phyloP scores from a whole-genome alignment of 768 basidiomycete species.

The Leccinum imitatum region DNA sequence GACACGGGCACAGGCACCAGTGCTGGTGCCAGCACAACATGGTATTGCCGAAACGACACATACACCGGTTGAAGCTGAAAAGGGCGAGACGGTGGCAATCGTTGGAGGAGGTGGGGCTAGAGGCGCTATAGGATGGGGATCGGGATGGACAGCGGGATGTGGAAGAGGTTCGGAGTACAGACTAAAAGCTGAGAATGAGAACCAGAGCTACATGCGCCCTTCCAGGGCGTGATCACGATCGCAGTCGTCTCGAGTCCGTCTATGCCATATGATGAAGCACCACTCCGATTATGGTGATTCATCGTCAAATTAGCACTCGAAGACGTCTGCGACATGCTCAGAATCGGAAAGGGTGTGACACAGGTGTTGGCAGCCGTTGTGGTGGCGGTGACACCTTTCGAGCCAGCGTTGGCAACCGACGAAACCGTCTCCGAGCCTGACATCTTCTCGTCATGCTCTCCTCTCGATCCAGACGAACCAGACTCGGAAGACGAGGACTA shows the following conservation, averaged over 20 bases:
- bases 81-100: constrained; percentile 12
- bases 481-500: neutral
- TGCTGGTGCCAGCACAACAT: constrained; percentile 7
- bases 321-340: constrained; percentile 11
- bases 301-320: neutral
- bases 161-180: too few species aligned
- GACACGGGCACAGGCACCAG: too few species aligned
- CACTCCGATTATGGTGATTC: neutral
- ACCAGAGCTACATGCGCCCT: neutral
- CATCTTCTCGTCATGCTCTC: neutral
- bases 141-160: too few species aligned
- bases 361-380: neutral
- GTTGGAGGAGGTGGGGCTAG: constrained; percentile 4
- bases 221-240: constrained; percentile 2
- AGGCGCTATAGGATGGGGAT: constrained; percentile 5
- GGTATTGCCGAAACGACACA: constrained; percentile 22
- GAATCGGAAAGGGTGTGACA: constrained; percentile 23
- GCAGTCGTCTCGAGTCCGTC: constrained; percentile 10
- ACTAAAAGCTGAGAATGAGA: constrained; percentile 1
- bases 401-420: neutral
- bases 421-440: neutral
- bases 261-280: neutral
- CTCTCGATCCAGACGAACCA: too few species aligned
- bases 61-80: constrained; percentile 18
- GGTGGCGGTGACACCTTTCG: neutral